phyloP scores from a whole-genome alignment of 495 filamentous ascomycete genomes.

The Glutinoglossum americanum region DNA sequence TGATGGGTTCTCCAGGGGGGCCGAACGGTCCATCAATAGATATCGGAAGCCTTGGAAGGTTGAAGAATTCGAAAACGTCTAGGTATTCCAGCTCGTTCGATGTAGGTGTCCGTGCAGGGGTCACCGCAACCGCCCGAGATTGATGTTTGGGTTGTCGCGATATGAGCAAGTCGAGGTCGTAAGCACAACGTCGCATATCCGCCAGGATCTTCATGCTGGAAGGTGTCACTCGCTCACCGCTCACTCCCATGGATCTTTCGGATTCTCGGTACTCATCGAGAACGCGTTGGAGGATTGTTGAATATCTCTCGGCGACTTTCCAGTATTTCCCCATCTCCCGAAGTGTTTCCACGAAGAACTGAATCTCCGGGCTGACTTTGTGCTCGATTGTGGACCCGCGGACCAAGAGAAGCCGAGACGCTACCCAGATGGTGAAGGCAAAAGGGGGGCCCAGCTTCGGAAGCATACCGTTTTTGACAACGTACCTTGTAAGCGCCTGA shows the following conservation, averaged over 20 bases:
- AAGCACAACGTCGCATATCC: slow-evolving; percentile 72
- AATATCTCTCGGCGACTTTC: slow-evolving; percentile 67
- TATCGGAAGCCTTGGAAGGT: slow-evolving; percentile 52
- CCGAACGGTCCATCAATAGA: slow-evolving; percentile 5
- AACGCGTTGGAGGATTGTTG: slow-evolving; percentile 56
- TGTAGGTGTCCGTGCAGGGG: slow-evolving; percentile 34
- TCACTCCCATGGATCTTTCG: slow-evolving; percentile 31
- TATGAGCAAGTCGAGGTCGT: slow-evolving; percentile 72
- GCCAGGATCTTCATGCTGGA: slow-evolving; percentile 68
- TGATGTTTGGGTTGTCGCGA: slow-evolving; percentile 50
- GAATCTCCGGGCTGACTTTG: slow-evolving; percentile 53
- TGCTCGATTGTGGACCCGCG: slow-evolving; percentile 74
- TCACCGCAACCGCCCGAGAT: slow-evolving; percentile 4
- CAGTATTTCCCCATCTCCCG: slow-evolving; percentile 61
- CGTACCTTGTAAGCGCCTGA: slow-evolving; percentile 48
- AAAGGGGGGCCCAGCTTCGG: slow-evolving; percentile 69
- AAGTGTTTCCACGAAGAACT: slow-evolving; percentile 60
- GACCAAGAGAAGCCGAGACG: slow-evolving; percentile 65
- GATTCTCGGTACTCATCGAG: slow-evolving; percentile 67
- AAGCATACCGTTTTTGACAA: slow-evolving; percentile 48
- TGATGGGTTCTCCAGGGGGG: background rate
- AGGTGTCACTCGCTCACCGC: slow-evolving; percentile 49
- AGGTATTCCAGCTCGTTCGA: slow-evolving; percentile 71
- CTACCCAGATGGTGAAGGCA: slow-evolving; percentile 80
- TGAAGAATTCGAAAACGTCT: slow-evolving; percentile 90